Evolutionary conservation across 2,329 filamentous ascomycete genomes (phyloP), one percentile per base, ranked within the genome.

Genomic region (Phyllosticta capitalensis): DNA sequence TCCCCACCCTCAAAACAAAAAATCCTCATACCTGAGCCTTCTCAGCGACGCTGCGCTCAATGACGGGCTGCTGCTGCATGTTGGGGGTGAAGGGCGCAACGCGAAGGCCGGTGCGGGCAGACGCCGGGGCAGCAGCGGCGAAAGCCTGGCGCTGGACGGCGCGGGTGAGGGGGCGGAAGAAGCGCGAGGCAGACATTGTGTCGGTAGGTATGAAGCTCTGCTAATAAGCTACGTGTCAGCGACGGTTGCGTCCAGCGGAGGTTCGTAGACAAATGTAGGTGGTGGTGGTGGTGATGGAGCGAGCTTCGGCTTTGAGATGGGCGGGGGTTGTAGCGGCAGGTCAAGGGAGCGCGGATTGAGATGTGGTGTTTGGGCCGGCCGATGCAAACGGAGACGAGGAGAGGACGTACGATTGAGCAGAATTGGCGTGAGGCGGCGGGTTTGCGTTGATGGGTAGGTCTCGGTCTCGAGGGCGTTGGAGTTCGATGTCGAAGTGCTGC

Each of bases 161-260:
- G 69, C 72, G 71, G 57, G 71, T 67, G 65, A 74, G 67, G 61
- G 73, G 73, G 65, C 73, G 73, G 68, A 74, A 65, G 66, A 75
- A 67, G 61, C 72, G 72, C 58, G 68, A 56, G 67, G 72, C 68
- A 70, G 73, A 74, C 72, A 74, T 74, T 64, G 52, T 71, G 69
- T n/a, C 14, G 38, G 38, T n/a, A n/a, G n/a, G n/a, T n/a, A n/a
- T 45, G 71, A 54, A 20, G 68, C 68, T 68, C 65, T 71, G 66
- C 65, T n/a, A n/a, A n/a, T n/a, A n/a, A n/a, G n/a, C n/a, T n/a
- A n/a, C n/a, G n/a, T n/a, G n/a, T n/a, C n/a, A n/a, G n/a, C n/a
- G n/a, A n/a, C n/a, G n/a, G n/a, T n/a, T n/a, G n/a, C n/a, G n/a
- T n/a, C n/a, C n/a, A n/a, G n/a, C n/a, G n/a, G n/a, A n/a, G n/a